Evolutionary conservation across 1,139 yeast species (phyloP).

Genomic region (Cylindricascospora bacillispora): DNA sequence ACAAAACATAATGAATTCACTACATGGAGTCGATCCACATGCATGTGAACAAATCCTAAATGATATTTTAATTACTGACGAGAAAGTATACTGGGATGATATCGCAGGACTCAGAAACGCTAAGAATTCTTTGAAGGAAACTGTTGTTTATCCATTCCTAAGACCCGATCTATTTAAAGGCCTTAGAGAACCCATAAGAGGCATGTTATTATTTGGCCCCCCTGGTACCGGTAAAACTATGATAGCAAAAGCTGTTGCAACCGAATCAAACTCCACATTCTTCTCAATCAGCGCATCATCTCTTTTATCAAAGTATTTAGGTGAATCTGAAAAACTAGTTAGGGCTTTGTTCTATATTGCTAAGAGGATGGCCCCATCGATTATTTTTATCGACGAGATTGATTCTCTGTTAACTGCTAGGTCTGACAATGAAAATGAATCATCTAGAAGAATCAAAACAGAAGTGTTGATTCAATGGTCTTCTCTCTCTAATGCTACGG

Average conservation of each 20-base stretch:
- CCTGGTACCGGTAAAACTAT: constrained; percentile 38
- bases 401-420: constrained; percentile 48
- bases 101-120: constrained; percentile 48
- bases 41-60: constrained; percentile 33
- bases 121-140: constrained; percentile 46
- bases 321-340: constrained; percentile 52
- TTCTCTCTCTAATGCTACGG: constrained; percentile 44
- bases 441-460: constrained; percentile 45
- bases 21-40: constrained; percentile 32
- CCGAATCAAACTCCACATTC: constrained; percentile 52
- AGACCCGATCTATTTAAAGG: constrained; percentile 53
- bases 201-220: constrained; percentile 55
- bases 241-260: constrained; percentile 58
- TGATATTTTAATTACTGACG: constrained; percentile 44
- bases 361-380: constrained; percentile 33
- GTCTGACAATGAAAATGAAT: constrained; percentile 36
- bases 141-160: constrained; percentile 53
- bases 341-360: constrained; percentile 48
- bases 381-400: constrained; percentile 45
- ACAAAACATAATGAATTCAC: constrained; percentile 9
- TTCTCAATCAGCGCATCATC: constrained; percentile 52
- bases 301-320: constrained; percentile 47
- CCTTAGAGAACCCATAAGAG: constrained; percentile 49
- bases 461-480: constrained; percentile 59
- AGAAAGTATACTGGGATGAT: constrained; percentile 51